Evolutionary conservation across 768 basidiomycete genomes (phyloP).

Genomic region (Mycena latifolia): DNA sequence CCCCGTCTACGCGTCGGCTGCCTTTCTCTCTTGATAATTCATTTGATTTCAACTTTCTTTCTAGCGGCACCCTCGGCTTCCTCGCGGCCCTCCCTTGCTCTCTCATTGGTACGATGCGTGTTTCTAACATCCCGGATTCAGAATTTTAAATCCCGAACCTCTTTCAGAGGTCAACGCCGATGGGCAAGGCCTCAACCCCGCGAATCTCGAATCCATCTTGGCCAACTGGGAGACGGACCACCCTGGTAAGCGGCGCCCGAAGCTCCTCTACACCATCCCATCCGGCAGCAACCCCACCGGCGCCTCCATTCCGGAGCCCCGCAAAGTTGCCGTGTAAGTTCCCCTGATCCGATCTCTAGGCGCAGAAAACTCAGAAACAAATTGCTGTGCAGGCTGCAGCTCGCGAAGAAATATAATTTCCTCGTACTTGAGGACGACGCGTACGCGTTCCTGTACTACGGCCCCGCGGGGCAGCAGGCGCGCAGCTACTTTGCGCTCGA

Average conservation of each 20-base stretch:
- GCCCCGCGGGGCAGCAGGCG: slow-evolving; percentile 30
- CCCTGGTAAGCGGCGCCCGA: slow-evolving; percentile 66
- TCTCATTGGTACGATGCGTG: slow-evolving; percentile 36
- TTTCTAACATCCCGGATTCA: neutral
- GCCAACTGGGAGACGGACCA: slow-evolving; percentile 61
- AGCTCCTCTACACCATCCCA: slow-evolving; percentile 72
- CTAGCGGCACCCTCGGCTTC: slow-evolving; percentile 31
- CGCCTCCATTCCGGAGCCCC: slow-evolving; percentile 38
- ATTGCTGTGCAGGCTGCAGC: slow-evolving; percentile 53
- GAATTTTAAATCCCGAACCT: neutral
- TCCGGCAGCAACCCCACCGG: slow-evolving; percentile 53
- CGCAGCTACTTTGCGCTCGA: slow-evolving; percentile 49
- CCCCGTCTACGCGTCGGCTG: slow-evolving; percentile 46
- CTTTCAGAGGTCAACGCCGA: slow-evolving; percentile 70
- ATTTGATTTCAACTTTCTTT: neutral
- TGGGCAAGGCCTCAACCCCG: slow-evolving; percentile 64
- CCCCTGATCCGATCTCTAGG: slow-evolving; percentile 40
- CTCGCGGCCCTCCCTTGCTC: slow-evolving; percentile 36
- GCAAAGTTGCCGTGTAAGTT: slow-evolving; percentile 34
- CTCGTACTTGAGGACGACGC: slow-evolving; percentile 59
- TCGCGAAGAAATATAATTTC: slow-evolving; percentile 70
- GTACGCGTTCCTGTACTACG: slow-evolving; percentile 38
- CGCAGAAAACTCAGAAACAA: slow-evolving; percentile 48
- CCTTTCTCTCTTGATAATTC: neutral
- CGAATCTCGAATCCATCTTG: slow-evolving; percentile 60